Base-by-base conservation (phyloP, 176 grass and related monocot species). In the Cenchrus fungigraminus region DNA sequence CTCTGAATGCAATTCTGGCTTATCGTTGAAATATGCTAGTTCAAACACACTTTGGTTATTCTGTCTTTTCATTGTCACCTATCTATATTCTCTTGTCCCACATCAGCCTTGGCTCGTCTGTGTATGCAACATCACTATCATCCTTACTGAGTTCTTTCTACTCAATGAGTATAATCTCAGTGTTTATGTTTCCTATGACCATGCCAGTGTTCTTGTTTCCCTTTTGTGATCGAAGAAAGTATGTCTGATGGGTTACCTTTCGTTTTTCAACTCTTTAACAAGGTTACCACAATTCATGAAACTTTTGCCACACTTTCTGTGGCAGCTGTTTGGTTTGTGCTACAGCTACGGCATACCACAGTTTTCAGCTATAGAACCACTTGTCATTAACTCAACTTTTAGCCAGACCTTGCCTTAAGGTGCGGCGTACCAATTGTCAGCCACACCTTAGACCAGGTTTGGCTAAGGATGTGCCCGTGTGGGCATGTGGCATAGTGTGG, bases 171-270 rank as follows among this genome's bases (percentile, higher is more conserved):
- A 67, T 61, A 78, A n/a, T 32, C 8, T 51, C 12, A 12, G 45
- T 46, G 29, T 70, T 77, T 63, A 52, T 77, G 20, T 70, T 87
- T 69, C 40, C 29, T 34, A 29, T 17, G 79, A 20, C 2, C 4
- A 34, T 28, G 29, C 32, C 51, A 40, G 31, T 54, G 7, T 75
- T 29, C 12, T 53, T 60, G 10, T 16, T 56, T 73, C 13, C 53
- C 52, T 76, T 40, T 22, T 74, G 25, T 15, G 25, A 53, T 54
- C 16, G 12, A 53, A 22, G 9, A 22, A 46, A 47, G 4, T 11
- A 43, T 49, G n/a, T 49, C 49, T 50, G 49, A 32, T 73, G 46
- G 25, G 25, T 15, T 73, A 71, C 25, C 5, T 47, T 49, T 6
- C 40, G 0, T 25, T 32, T 32, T 32, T 32, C 31, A 32, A 32